phyloP scores from a whole-genome alignment of 306 rosid species.

The Prunus armeniaca region DNA sequence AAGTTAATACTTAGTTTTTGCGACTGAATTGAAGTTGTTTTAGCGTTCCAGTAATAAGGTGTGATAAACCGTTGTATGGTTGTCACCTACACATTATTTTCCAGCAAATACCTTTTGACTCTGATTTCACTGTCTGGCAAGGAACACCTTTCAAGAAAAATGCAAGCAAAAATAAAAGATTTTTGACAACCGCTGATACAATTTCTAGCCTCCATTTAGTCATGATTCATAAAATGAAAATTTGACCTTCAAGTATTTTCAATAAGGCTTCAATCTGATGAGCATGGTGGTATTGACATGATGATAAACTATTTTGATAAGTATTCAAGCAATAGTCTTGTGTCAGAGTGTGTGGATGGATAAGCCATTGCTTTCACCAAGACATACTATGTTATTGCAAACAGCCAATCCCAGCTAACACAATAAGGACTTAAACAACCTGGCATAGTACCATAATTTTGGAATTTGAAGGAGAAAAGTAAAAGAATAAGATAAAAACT shows the following conservation, averaged over 20 bases:
- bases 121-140: neutral
- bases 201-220: neutral
- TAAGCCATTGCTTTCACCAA: neutral
- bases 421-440: neutral
- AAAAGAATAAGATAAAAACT: neutral
- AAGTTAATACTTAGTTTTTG: neutral
- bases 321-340: neutral
- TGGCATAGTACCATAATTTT: neutral
- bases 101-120: neutral
- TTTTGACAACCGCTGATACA: neutral
- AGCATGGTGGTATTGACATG: neutral
- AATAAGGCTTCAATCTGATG: neutral
- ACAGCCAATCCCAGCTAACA: neutral
- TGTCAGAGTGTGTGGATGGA: neutral
- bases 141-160: neutral
- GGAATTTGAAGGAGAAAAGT: neutral
- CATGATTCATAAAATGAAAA: neutral
- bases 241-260: neutral
- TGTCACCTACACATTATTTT: neutral
- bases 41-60: neutral
- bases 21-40: neutral
- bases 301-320: neutral
- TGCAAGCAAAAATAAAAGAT: neutral
- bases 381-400: neutral
- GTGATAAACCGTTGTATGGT: neutral